Evolutionary conservation across 345 rosid species (phyloP), one percentile per base, ranked within the genome.

Genomic region (Gossypium longicalyx): DNA sequence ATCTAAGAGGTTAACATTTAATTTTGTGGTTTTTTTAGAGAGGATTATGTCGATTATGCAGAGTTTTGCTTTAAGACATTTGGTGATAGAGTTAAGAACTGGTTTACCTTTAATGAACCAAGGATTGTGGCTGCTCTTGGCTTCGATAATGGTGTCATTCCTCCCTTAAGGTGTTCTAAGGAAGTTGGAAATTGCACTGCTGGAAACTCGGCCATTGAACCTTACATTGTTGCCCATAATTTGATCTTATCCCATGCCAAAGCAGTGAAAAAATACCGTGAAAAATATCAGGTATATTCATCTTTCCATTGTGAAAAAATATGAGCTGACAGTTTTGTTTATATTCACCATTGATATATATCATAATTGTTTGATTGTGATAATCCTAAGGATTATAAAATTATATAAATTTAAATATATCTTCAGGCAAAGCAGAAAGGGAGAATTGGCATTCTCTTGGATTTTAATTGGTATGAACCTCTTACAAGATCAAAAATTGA

Each of bases 31-130:
- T 63, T 34, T 45, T 45, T 3, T 80, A 89, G 94, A 79, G 77
- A 84, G 56, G 92, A 90, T 72, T 90, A 72, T 62, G 88, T 85
- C 0, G 82, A 87, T 77, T 90, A 81, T 82, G 89, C 88, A 9
- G 90, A 90, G 0, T 88, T 90, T 53, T 88, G 92, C 79, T 90
- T 90, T 82, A 85, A 85, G 77, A 70, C 81, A 22, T 90, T 81
- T 60, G 92, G 92, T 1, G 92, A 88, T 59, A 69, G 89, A 64
- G 90, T 88, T n/a, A 90, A 88, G 80, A 88, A 88, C 52, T 90
- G 89, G 94, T 80, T 84, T 72, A 88, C 94, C 44, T 85, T 88
- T 54, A 90, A 90, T 25, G 92, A 90, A 72, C 94, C 92, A 1
- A 82, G 89, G 73, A 76, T 86, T 2, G 69, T 85, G 52, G 89